Base-by-base conservation (phyloP, 805 yeast species). In the Helenozyma baotianmanensis region DNA sequence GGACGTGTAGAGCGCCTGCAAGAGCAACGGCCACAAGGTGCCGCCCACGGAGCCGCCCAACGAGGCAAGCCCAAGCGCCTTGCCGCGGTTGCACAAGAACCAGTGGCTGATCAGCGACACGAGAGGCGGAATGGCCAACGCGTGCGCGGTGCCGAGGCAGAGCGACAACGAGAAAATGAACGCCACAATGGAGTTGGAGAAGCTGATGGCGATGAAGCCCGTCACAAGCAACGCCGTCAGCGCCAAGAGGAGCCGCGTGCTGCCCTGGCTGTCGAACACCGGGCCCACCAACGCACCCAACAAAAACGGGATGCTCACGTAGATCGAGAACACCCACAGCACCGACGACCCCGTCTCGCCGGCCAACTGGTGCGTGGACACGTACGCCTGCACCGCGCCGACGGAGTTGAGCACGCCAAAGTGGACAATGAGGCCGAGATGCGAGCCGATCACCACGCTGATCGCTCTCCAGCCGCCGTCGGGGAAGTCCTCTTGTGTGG, bases 21-120 rank as follows among this genome's bases (percentile, higher is more conserved):
- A 53, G 51, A 75, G 55, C 23, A 79, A 53, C 1, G 87, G 84
- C 49, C 76, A 72, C 4, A 78, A 48, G 9, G 78, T 63, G 4
- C 87, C 88, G 2, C 86, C 87, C 6, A 77, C 54, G 3, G 82
- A 74, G 1, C 84, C 84, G 2, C 86, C 87, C 8, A 76, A 56
- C 35, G 80, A 74, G 4, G 81, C 80, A 3, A 78, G 42, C 0
- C 86, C 84, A 22, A 77, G 60, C 5, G 79, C 81, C 38, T 68
- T 62, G 1, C 81, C 88, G 45, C 88, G 62, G 45, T 66, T 78
- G 21, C 55, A 58, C 23, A 64, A 57, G 51, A 81, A 82, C 80
- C 84, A 82, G 39, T 82, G 85, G 16, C 79, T 74, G 1, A 80
- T 67, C 12, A 75, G 76, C 6, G 83, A 72, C 2, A 81, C 64